Conservation (phyloP, 2,329 filamentous ascomycete genomes). For the Eutypa lata region DNA sequence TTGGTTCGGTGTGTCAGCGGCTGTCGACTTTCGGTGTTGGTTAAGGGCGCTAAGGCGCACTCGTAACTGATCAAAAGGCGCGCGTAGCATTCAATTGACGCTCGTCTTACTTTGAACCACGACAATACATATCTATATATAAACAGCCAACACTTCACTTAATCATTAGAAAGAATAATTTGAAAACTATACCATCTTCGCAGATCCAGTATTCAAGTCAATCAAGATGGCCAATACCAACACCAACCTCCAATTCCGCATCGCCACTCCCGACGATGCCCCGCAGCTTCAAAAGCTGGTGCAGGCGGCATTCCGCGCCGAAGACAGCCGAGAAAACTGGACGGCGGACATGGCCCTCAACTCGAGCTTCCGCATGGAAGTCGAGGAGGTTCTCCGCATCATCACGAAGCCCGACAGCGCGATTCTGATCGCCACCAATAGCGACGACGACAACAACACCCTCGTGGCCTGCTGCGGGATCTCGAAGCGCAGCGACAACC, state of each 20-base stretch:
- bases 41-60: no score
- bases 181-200: no score
- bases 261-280: conserved; percentile 17
- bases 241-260: conserved; percentile 10
- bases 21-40: no score
- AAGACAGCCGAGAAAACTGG: conserved; percentile 14
- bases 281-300: conserved; percentile 12
- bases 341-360: conserved; percentile 11
- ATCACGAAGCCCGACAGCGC: conserved; percentile 14
- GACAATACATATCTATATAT: no score
- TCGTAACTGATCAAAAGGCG: no score
- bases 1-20: no score
- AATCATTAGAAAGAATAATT: no score
- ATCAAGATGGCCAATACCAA: no score
- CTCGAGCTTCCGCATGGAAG: conserved; percentile 5
- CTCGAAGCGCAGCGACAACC: conserved; percentile 19
- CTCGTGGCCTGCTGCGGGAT: conserved; percentile 46
- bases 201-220: no score
- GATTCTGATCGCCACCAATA: conserved; percentile 28
- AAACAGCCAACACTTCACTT: no score
- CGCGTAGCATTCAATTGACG: no score
- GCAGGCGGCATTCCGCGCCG: conserved; percentile 15
- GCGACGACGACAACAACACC: neutral
- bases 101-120: no score
- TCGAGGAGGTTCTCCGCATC: conserved; percentile 8